phyloP scores from a whole-genome alignment of 2,329 filamentous ascomycete genomes.

The Colletotrichum sp. region DNA sequence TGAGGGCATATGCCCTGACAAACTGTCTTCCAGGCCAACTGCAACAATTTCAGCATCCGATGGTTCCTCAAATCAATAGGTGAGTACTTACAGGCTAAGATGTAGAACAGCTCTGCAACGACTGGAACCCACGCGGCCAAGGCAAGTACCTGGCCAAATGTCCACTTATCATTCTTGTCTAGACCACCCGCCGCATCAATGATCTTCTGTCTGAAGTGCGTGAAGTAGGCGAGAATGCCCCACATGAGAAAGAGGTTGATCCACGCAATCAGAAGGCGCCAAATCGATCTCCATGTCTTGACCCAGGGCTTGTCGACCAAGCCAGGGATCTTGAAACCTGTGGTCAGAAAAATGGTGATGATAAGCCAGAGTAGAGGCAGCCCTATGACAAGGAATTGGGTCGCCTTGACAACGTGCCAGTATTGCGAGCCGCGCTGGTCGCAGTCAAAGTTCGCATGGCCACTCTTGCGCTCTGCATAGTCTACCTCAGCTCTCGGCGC shows the following conservation, averaged over 20 bases:
- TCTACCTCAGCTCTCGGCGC: constrained; percentile 9
- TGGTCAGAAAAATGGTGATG: constrained; percentile 3
- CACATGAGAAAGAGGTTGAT: constrained; percentile 28
- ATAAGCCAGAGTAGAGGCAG: constrained; percentile 4
- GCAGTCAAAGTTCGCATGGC: constrained; percentile 10
- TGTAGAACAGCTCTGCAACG: constrained; percentile 27
- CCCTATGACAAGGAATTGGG: constrained; percentile 7
- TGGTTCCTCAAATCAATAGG: neutral
- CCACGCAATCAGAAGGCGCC: constrained; percentile 14
- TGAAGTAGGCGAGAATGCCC: constrained; percentile 30
- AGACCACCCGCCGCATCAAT: constrained; percentile 12
- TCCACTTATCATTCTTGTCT: constrained; percentile 30
- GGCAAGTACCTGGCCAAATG: constrained; percentile 34
- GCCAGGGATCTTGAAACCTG: constrained; percentile 3
- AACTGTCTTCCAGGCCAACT: constrained; percentile 17
- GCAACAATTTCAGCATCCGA: neutral
- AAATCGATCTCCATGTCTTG: neutral
- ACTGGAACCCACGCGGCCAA: constrained; percentile 34
- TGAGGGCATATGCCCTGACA: constrained; percentile 16
- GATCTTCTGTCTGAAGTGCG: constrained; percentile 25
- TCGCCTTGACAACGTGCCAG: constrained; percentile 15
- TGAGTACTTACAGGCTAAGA: constrained; percentile 29
- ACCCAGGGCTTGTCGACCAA: constrained; percentile 8
- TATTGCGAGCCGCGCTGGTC: constrained; percentile 17
- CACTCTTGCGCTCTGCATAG: constrained; percentile 5